phyloP scores from a whole-genome alignment of 352 stramenopile genomes.

The Phytophthora aleatoria region DNA sequence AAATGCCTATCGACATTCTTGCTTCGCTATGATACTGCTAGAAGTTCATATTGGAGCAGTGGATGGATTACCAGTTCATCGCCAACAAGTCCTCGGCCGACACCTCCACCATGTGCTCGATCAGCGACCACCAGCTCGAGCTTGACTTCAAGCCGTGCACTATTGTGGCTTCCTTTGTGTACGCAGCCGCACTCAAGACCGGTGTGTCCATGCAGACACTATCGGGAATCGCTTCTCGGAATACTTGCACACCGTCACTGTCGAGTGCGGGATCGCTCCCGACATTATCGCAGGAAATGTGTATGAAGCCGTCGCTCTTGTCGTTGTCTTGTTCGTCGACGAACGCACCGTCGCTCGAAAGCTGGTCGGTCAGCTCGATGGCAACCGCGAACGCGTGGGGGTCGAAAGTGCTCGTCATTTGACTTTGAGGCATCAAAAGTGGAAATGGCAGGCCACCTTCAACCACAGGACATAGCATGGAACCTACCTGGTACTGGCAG shows the following conservation, averaged over 20 bases:
- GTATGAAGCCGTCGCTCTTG: not conserved
- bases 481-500: no score
- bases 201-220: not conserved
- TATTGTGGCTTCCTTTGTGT: not conserved
- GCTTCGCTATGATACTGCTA: no score
- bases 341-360: constrained; percentile 25
- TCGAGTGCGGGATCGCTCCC: not conserved
- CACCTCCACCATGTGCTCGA: constrained; percentile 15
- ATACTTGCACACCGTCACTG: constrained; percentile 1
- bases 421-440: constrained; percentile 1
- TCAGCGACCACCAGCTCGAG: constrained; percentile 18
- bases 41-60: not conserved
- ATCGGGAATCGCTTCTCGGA: constrained; percentile 5
- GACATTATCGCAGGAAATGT: not conserved
- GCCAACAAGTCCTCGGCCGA: constrained; percentile 13
- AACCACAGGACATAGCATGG: not conserved
- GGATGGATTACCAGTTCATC: constrained; percentile 7
- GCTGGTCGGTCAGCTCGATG: constrained; percentile 21
- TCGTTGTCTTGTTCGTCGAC: constrained; percentile 9
- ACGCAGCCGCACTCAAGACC: not conserved
- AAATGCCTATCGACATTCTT: no score
- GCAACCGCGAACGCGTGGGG: constrained; percentile 19
- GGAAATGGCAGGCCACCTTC: constrained; percentile 5
- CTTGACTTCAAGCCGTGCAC: not conserved
- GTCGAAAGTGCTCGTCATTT: constrained; percentile 19